Evolutionary conservation across 2,329 filamentous ascomycete genomes (phyloP), one percentile per base, ranked within the genome.

Genomic region (Pseudogymnoascus sp.): DNA sequence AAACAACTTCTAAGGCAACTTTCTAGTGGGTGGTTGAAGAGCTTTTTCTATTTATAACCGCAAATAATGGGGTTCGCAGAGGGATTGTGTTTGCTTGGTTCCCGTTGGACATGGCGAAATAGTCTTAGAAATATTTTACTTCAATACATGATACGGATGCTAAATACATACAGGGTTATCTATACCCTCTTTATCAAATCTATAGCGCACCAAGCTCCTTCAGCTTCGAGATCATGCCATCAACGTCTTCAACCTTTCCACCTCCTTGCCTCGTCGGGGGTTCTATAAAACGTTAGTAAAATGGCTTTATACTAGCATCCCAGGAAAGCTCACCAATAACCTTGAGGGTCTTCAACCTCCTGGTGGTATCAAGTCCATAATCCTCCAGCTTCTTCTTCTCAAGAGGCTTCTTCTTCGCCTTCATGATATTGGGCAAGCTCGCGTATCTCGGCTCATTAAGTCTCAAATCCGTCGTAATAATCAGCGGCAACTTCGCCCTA

Each of bases 351-450:
- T 95, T 96, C 75, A 99, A 77, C 71, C 93, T 83, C 77, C 83
- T 86, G 75, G 83, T 82, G 62, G 84, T 84, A 71, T 92, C 87
- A 47, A 96, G 78, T 1, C 90, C 91, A 75, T 90, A 89, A 74
- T 99, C 95, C 64, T 80, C 83, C 75, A 97, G 76, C 68, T 84
- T 91, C 83, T 91, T 89, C 88, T 97, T 97, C 72, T 95, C 91
- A 71, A 99, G 74, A 73, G 90, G 90, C 89, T 99, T 99, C 90
- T 97, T 99, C 89, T 99, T 99, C 62, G 95, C 95, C 88, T 97
- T 99, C 95, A 99, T 99, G 69, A 99, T 97, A 75, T 97, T 97
- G 61, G 93, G 93, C 84, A 99, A 77, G 77, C 86, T 96, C 21
- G 93, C 95, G 76, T 96, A 99, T 68, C 95, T 82, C 65, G 95